These are phyloP conservation scores for Pseudogymnoascus sp. DNA, from an alignment of 2,329 filamentous ascomycete species.

Conservation along the genomic window DNA sequence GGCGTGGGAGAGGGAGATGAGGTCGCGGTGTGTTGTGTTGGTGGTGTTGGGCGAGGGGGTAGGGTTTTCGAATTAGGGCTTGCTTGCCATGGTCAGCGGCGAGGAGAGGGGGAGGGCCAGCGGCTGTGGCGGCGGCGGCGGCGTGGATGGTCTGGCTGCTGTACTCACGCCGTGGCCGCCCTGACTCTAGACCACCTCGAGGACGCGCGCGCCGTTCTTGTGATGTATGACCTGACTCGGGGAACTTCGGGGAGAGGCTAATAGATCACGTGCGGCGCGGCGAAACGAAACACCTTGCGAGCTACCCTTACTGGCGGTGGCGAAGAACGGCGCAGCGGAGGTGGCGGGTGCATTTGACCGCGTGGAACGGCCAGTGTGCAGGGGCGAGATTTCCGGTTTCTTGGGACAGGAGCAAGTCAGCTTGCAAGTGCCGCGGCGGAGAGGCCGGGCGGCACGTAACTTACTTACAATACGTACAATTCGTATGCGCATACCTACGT, in stretches of 20 bases:
- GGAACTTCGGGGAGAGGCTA: neutral
- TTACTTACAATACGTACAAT: neutral
- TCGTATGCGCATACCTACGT: neutral
- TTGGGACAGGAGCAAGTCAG: neutral
- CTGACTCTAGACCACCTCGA: neutral
- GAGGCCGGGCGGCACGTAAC: neutral
- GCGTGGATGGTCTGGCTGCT: neutral
- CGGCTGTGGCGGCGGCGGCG: neutral
- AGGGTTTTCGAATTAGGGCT: conserved; percentile 3
- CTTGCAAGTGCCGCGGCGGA: neutral
- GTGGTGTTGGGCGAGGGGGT: neutral
- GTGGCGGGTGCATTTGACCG: neutral
- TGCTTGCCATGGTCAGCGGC: neutral
- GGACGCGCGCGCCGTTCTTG: neutral
- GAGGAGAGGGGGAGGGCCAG: neutral
- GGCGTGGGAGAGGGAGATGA: neutral
- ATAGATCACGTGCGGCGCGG: neutral
- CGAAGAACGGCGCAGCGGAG: neutral
- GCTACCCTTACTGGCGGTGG: conserved; percentile 4
- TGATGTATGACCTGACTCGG: neutral
- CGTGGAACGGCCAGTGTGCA: neutral
- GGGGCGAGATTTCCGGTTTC: neutral
- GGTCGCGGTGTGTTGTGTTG: neutral
- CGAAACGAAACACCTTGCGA: neutral
- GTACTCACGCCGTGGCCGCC: neutral